Percentiles rank a stretch among this genome's conserved stretches.
phyloP scores from a whole-genome alignment of 805 yeast species.

The Saccharomycopsis fermentans region DNA sequence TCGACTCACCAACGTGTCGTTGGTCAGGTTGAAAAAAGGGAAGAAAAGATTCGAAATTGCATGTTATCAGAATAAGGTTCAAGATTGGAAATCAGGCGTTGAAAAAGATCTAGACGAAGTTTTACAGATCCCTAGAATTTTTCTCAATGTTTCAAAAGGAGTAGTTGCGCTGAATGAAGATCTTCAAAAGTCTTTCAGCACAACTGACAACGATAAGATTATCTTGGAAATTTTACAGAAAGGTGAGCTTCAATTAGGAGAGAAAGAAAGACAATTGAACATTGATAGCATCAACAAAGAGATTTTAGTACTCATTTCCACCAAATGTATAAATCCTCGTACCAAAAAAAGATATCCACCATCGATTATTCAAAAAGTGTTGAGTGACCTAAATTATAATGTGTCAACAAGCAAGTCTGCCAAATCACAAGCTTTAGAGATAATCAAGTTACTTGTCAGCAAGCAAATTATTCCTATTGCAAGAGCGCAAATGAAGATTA shows the following conservation, averaged over 20 bases:
- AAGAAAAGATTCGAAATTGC: conserved; percentile 91
- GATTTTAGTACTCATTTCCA: conserved; percentile 69
- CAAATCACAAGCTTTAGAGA: conserved; percentile 85
- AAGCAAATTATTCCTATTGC: conserved; percentile 87
- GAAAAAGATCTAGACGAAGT: conserved; percentile 96
- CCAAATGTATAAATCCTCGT: conserved; percentile 86
- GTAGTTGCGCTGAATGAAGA: conserved; percentile 86
- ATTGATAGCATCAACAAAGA: conserved; percentile 68
- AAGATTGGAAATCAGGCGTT: conserved; percentile 80
- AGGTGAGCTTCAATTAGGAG: conserved; percentile 92
- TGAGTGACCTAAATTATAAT: conserved; percentile 70
- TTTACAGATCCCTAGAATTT: conserved; percentile 90
- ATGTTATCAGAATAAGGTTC: conserved; percentile 94
- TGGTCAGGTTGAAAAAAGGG: conserved; percentile 84
- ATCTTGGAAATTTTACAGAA: conserved; percentile 73
- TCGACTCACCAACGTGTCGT: conserved; percentile 84
- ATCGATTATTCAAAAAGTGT: conserved; percentile 82
- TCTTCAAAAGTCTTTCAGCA: conserved; percentile 58
- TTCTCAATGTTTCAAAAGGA: conserved; percentile 87
- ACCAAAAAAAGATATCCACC: conserved; percentile 90
- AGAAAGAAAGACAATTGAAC: conserved; percentile 79
- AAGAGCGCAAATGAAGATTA: conserved; percentile 86
- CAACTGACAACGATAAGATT: conserved; percentile 64
- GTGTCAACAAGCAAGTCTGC: conserved; percentile 64
- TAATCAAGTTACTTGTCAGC: conserved; percentile 65